phyloP scores from a whole-genome alignment of 768 basidiomycete species.

The Mycena filopes region DNA sequence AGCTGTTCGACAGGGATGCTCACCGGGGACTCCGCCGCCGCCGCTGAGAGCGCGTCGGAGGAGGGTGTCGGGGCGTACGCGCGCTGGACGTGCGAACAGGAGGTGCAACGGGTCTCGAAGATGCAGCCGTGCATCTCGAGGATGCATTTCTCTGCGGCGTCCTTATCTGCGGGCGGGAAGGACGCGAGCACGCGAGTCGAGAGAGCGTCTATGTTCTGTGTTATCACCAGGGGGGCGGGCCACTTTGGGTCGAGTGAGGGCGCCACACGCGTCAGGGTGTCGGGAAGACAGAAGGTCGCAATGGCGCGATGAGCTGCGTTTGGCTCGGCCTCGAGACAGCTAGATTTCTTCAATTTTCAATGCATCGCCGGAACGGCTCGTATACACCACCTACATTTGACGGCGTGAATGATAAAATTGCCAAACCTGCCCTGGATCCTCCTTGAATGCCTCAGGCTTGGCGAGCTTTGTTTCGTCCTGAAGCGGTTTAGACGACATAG shows the following conservation, averaged over 20 bases:
- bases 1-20: slow-evolving; percentile 39
- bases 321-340: slow-evolving; percentile 33
- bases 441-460: slow-evolving; percentile 45
- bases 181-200: slow-evolving; percentile 42
- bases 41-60: slow-evolving; percentile 42
- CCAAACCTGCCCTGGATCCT: slow-evolving; percentile 46
- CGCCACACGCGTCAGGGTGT: slow-evolving; percentile 37
- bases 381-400: too few species aligned
- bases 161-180: slow-evolving; percentile 28
- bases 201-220: slow-evolving; percentile 57
- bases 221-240: slow-evolving; percentile 43
- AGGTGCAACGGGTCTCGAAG: slow-evolving; percentile 51
- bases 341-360: too few species aligned
- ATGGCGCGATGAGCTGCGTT: slow-evolving; percentile 26
- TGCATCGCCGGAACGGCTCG: too few species aligned
- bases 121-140: slow-evolving; percentile 61
- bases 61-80: slow-evolving; percentile 33
- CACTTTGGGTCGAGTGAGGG: slow-evolving; percentile 34
- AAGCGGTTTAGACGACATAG: not conserved
- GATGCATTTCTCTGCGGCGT: slow-evolving; percentile 19
- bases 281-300: slow-evolving; percentile 38
- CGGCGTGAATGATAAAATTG: slow-evolving; percentile 7
- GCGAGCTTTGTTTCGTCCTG: slow-evolving; percentile 42
- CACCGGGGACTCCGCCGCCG: slow-evolving; percentile 28
- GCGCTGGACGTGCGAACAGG: slow-evolving; percentile 39